Percentiles rank a stretch among this genome's conserved stretches.
phyloP scores from a whole-genome alignment of 352 stramenopile species.

The Phytopythium montanum region DNA sequence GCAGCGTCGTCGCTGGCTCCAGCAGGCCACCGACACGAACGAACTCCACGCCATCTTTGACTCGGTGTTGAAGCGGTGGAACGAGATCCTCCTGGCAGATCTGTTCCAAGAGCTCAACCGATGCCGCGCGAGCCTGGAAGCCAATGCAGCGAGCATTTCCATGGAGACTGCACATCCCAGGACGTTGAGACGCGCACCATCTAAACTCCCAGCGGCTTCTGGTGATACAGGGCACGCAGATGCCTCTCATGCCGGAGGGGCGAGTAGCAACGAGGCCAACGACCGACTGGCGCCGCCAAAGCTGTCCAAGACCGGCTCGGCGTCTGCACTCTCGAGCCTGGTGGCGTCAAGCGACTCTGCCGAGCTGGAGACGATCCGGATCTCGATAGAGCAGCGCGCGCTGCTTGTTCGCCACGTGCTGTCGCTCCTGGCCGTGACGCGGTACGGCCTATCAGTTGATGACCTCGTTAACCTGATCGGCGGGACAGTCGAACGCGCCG shows the following conservation, averaged over 20 bases:
- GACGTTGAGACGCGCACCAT: slow-evolving; percentile 2
- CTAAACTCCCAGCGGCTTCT: not conserved
- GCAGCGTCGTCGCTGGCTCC: slow-evolving; percentile 39
- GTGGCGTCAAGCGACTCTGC: slow-evolving; percentile 8
- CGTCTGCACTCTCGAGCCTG: not conserved
- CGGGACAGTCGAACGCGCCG: slow-evolving; percentile 32
- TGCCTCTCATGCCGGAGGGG: not conserved
- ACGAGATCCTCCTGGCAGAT: slow-evolving; percentile 58
- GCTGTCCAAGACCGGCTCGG: not conserved
- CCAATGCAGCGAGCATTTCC: not conserved
- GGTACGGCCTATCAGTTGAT: slow-evolving; percentile 62
- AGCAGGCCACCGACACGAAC: slow-evolving; percentile 24
- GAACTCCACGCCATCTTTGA: slow-evolving; percentile 61
- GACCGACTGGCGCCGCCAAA: not conserved
- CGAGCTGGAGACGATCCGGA: slow-evolving; percentile 53
- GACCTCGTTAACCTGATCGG: slow-evolving; percentile 63
- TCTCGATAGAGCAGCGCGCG: slow-evolving; percentile 59
- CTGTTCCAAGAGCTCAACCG: slow-evolving; percentile 34
- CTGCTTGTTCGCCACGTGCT: slow-evolving; percentile 70
- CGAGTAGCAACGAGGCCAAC: not conserved
- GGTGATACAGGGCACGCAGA: not conserved
- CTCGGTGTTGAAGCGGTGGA: slow-evolving; percentile 74
- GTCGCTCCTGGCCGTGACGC: slow-evolving; percentile 61
- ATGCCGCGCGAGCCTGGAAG: slow-evolving; percentile 13
- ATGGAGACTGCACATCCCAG: slow-evolving; percentile 5